Evolutionary conservation across 2,329 filamentous ascomycete genomes (phyloP), one percentile per base, ranked within the genome.

Genomic region (Graphilbum ipis-grandicollis): DNA sequence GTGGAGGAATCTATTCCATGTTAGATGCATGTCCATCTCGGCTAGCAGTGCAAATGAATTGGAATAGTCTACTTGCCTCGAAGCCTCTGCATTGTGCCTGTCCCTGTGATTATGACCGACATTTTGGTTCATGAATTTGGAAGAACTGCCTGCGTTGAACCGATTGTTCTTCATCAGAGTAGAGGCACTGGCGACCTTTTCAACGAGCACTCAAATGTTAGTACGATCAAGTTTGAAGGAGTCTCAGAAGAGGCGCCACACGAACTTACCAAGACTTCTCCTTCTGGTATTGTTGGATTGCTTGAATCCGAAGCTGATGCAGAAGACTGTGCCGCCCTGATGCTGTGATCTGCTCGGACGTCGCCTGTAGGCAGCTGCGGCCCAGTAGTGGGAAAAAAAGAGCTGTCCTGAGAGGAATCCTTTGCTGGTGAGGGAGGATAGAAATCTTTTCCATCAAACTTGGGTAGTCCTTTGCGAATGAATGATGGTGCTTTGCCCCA

Each of bases 391-490:
- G 19, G 22, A 4, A 17, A 14, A 0, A 17, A 29, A 12, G 19
- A 21, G 9, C 32, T 38, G 12, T 30, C 34, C 2, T 30, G 23
- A 2, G 21, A 15, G 2, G 12, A 10, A 3, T 39, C 30, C n/a
- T 33, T 38, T 10, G 17, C 21, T 2, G 68, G 67, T 1, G 71
- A 74, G 3, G 68, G 55, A 22, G 65, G 68, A 42, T 75, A 76
- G 45, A 76, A 76, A 48, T 75, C 63, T 49, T 71, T 74, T 19
- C 73, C 71, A 44, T 77, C 71, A 45, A 72, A 78, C 50, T 71
- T 75, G 25, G 72, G 71, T 30, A 75, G 54, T 2, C 69, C 67
- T 25, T 56, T 59, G 34, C 65, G 58, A 12, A 60, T 57, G 43
- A 63, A 60, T 22, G 54, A 58, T 31, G 70, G 62, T 14, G 66